Evolutionary conservation across 495 filamentous ascomycete species (phyloP).

Genomic region (Xylaria flabelliformis): DNA sequence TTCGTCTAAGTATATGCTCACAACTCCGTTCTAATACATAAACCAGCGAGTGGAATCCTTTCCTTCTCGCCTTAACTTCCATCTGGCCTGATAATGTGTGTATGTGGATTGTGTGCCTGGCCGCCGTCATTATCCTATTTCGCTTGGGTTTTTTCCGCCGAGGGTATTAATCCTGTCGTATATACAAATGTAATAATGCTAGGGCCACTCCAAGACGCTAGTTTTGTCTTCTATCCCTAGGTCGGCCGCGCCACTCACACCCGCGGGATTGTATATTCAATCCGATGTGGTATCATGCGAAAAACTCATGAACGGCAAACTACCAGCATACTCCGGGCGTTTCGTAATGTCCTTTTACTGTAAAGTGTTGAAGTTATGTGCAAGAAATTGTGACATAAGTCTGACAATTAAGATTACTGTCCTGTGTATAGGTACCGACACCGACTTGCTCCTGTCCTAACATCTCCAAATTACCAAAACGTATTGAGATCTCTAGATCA

Average conservation of each 20-base stretch:
- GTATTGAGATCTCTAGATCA: neutral
- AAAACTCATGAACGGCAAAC: neutral
- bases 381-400: slow-evolving; percentile 8
- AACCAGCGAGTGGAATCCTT: neutral
- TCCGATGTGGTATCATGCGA: neutral
- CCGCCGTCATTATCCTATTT: neutral
- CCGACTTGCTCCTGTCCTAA: neutral
- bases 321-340: neutral
- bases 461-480: neutral
- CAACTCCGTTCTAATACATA: neutral
- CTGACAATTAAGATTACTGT: neutral
- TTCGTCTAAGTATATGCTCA: neutral
- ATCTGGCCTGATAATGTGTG: neutral
- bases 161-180: neutral
- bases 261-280: neutral
- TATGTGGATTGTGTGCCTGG: neutral
- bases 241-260: neutral
- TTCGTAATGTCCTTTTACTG: neutral
- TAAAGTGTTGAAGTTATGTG: slow-evolving; percentile 1
- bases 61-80: neutral
- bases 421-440: neutral
- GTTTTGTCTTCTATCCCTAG: neutral
- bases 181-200: slow-evolving; percentile 1
- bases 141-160: neutral
- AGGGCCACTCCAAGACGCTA: neutral